Evolutionary conservation across 306 rosid genomes (phyloP), one percentile per base, ranked within the genome.

Genomic region (Lathyrus tuberosus): DNA sequence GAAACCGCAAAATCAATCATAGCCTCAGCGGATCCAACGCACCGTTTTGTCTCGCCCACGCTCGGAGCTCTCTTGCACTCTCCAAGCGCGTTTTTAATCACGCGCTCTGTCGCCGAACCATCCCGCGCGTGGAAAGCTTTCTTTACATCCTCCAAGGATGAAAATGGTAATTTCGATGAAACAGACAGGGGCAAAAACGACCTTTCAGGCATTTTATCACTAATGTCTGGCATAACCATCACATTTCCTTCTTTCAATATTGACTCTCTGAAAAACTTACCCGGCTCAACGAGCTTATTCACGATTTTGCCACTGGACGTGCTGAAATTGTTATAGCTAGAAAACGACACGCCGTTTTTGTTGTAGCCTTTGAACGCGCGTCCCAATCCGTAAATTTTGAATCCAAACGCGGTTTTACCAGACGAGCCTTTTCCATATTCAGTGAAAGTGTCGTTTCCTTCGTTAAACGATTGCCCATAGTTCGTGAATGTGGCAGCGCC

Each of bases 391-490:
- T 90, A 94, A 4, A 85, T 65, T 57, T 62, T 84, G 85, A 94
- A 94, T 33, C 84, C 95, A 58, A 94, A 33, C 0, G 70, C 5
- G 11, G 83, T 65, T 58, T 62, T 69, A 48, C 91, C 90, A 5
- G 24, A 14, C 0, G 97, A 60, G 6, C 88, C 90, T 63, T 75
- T 78, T 4, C 96, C 97, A 64, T 94, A 94, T 49, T 84, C 94
- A 1, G 76, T 80, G 60, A 94, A 94, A 12, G 94, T 79, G n/a
- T 94, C 98, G 62, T 88, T 94, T 0, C 98, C 98, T 0, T 77
- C 85, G 51, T 90, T 94, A 70, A 88, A 90, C 5, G 97, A 93
- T 77, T 69, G 82, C 4, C 98, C 98, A 33, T 94, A 94, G 76
- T 82, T 85, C 5, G 78, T 40, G 65, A 94, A 94, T 5, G 38